A percentile compares a stretch with the other conserved stretches of the same genome.
phyloP scores from a whole-genome alignment of 805 yeast genomes.

The Ogataea dorogensis region DNA sequence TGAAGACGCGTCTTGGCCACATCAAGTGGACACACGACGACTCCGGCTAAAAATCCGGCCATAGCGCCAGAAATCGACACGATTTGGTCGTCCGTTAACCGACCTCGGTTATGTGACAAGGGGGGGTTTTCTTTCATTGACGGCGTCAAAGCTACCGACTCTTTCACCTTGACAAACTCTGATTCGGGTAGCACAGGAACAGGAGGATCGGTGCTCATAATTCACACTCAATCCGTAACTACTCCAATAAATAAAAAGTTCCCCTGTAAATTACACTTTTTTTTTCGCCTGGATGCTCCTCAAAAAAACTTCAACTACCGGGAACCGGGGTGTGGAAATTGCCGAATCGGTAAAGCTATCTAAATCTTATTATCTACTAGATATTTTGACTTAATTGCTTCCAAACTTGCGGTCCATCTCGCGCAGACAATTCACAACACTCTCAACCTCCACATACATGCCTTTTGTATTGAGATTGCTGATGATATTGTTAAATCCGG shows the following conservation, averaged over 20 bases:
- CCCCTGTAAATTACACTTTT: constrained; percentile 7
- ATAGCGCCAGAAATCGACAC: constrained; percentile 87
- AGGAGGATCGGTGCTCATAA: constrained; percentile 8
- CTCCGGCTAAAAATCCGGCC: constrained; percentile 90
- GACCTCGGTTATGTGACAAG: constrained; percentile 10
- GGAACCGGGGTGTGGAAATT: constrained; percentile 8
- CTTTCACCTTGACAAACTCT: too few relatives aligned
- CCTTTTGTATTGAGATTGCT: constrained; percentile 77
- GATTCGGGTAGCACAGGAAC: constrained; percentile 9
- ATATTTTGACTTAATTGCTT: constrained; percentile 19
- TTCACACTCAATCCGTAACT: background rate
- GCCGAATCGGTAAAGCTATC: constrained; percentile 5
- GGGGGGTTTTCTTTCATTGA: constrained; percentile 1
- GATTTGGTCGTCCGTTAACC: constrained; percentile 39
- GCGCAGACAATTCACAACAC: constrained; percentile 80
- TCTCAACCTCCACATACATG: constrained; percentile 88
- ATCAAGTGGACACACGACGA: constrained; percentile 90
- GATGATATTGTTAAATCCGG: constrained; percentile 71
- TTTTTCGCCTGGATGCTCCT: constrained; percentile 5
- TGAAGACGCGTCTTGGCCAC: constrained; percentile 93
- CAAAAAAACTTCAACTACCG: constrained; percentile 4
- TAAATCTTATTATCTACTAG: background rate
- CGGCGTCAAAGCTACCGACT: too few relatives aligned
- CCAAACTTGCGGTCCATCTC: constrained; percentile 70
- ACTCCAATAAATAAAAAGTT: constrained; percentile 3